A percentile compares a stretch with the other conserved stretches of the same genome.
Evolutionary conservation across 2,329 filamentous ascomycete genomes (phyloP).

Genomic region (Geosmithia putterillii): DNA sequence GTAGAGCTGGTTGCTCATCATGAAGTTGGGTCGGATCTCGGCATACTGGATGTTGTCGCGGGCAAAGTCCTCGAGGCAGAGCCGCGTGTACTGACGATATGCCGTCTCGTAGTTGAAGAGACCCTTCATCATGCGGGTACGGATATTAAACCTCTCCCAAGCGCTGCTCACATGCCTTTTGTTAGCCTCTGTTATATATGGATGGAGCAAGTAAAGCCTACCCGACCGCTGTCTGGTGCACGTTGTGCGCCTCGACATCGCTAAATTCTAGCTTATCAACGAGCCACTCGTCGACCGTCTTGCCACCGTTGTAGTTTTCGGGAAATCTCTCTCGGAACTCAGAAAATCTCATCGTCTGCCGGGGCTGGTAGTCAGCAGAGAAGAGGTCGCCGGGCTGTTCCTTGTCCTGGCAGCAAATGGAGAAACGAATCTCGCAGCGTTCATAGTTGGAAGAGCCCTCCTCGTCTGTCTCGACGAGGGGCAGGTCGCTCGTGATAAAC

Average conservation of each 20-base stretch:
- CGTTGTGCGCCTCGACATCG: slow-evolving; percentile 44
- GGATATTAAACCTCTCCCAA: slow-evolving; percentile 53
- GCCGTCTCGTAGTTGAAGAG: slow-evolving; percentile 55
- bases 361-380: slow-evolving; percentile 28
- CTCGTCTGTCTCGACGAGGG: slow-evolving; percentile 21
- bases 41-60: slow-evolving; percentile 58
- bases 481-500: slow-evolving; percentile 51
- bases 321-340: slow-evolving; percentile 26
- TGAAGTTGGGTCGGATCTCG: slow-evolving; percentile 58
- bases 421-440: slow-evolving; percentile 50
- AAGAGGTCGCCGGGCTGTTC: slow-evolving; percentile 35
- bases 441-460: slow-evolving; percentile 31
- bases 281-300: slow-evolving; percentile 39
- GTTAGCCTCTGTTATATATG: slow-evolving; percentile 8
- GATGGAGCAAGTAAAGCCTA: slow-evolving; percentile 18
- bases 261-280: slow-evolving; percentile 48
- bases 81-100: slow-evolving; percentile 46
- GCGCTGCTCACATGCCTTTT: slow-evolving; percentile 23
- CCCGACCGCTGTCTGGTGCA: slow-evolving; percentile 38
- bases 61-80: slow-evolving; percentile 49
- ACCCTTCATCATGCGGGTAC: slow-evolving; percentile 62
- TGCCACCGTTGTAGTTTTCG: slow-evolving; percentile 8
- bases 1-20: slow-evolving; percentile 49
- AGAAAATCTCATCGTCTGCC: slow-evolving; percentile 28
- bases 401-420: slow-evolving; percentile 26